phyloP scores from a whole-genome alignment of 352 stramenopile species.

The Globisporangium alternatum region DNA sequence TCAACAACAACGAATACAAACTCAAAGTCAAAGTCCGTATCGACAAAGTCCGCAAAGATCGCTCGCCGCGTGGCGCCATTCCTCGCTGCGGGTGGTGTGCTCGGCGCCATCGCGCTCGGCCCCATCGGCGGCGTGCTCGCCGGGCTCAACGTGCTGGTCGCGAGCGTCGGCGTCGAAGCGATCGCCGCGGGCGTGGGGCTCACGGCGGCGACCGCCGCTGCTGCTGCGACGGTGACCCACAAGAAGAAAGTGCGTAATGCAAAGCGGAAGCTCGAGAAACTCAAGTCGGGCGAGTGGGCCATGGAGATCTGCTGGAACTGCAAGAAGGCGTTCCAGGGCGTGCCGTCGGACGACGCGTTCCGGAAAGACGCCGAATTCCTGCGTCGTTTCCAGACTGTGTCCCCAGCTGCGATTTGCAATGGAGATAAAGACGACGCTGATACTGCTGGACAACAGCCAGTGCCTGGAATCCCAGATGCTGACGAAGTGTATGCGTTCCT shows the following conservation, averaged over 20 bases:
- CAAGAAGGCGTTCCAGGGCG: slow-evolving; percentile 42
- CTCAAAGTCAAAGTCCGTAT: background rate
- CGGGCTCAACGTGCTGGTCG: slow-evolving; percentile 56
- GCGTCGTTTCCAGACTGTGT: slow-evolving; percentile 36
- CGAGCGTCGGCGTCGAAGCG: slow-evolving; percentile 49
- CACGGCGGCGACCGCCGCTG: slow-evolving; percentile 50
- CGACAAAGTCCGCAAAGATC: slow-evolving; percentile 10
- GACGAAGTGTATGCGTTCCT: slow-evolving; percentile 59
- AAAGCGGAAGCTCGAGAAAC: slow-evolving; percentile 32
- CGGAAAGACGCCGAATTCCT: slow-evolving; percentile 58
- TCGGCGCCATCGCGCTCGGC: slow-evolving; percentile 49
- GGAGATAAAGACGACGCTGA: background rate
- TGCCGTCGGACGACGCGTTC: slow-evolving; percentile 45
- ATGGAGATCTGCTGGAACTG: slow-evolving; percentile 73
- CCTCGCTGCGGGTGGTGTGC: slow-evolving; percentile 53
- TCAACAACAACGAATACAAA: background rate
- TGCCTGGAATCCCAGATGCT: slow-evolving; percentile 14
- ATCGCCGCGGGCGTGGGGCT: slow-evolving; percentile 58
- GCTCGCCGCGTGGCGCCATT: slow-evolving; percentile 38
- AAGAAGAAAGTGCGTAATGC: slow-evolving; percentile 46
- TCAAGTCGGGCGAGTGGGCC: slow-evolving; percentile 55
- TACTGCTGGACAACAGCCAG: background rate
- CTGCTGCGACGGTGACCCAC: slow-evolving; percentile 48
- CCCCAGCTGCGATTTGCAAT: background rate
- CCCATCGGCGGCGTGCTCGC: slow-evolving; percentile 48